Conservation (phyloP, 1,139 yeast genomes). For the Eremothecium cymbalariae region DNA sequence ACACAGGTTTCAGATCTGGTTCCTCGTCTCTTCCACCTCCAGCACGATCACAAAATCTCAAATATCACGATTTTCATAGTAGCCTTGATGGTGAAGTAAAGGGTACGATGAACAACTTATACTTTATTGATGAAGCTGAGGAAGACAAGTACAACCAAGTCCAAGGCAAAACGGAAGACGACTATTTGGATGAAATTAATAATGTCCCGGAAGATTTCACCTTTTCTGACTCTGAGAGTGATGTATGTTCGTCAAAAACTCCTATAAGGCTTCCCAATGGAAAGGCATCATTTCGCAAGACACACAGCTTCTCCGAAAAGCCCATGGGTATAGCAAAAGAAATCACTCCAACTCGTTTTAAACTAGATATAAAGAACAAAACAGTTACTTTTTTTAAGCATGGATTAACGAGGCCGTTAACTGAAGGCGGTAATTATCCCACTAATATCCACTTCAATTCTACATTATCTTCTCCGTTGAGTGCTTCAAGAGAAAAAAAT, state of each 20-base stretch:
- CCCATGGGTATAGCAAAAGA: conserved; percentile 29
- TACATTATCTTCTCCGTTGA: too few species aligned
- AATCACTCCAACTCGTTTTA: conserved; percentile 35
- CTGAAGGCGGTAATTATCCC: too few species aligned
- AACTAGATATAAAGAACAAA: conserved; percentile 43
- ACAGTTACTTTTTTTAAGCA: conserved; percentile 49
- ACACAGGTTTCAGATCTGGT: not conserved
- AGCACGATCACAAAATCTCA: conserved; percentile 25
- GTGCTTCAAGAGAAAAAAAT: too few species aligned
- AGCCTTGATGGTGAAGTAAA: conserved; percentile 29
- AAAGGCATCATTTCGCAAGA: conserved; percentile 23
- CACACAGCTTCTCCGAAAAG: conserved; percentile 31
- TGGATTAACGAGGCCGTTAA: not conserved
- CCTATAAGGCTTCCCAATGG: conserved; percentile 15
- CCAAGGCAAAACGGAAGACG: conserved; percentile 22
- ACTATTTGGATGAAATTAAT: conserved; percentile 45
- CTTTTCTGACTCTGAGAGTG: conserved; percentile 36
- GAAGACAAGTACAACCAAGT: conserved; percentile 26
- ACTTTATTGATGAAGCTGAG: conserved; percentile 31
- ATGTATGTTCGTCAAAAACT: conserved; percentile 14
- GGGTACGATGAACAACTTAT: conserved; percentile 27
- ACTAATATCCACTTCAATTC: too few species aligned
- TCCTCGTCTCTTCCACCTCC: conserved; percentile 21
- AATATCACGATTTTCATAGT: conserved; percentile 29
- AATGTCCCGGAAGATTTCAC: conserved; percentile 54